phyloP scores from a whole-genome alignment of 805 yeast genomes.

The Teunomyces kruisii region DNA sequence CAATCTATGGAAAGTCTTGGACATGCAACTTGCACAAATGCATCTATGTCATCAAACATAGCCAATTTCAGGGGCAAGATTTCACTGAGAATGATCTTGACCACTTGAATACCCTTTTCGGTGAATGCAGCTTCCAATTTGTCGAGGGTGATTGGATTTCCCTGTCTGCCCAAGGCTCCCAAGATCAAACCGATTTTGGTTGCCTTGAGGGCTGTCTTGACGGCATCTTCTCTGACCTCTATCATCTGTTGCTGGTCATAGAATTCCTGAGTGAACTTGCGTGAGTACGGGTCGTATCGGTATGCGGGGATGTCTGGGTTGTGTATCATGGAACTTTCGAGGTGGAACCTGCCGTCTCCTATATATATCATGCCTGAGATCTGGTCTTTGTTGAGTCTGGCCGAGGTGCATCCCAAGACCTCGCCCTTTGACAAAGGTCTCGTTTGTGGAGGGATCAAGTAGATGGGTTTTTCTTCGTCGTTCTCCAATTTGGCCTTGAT shows the following conservation, averaged over 20 bases:
- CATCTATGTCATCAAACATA: conserved; percentile 90
- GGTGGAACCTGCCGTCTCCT: conserved; percentile 95
- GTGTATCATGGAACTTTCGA: conserved; percentile 96
- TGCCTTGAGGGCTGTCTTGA: conserved; percentile 57
- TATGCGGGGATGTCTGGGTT: conserved; percentile 91
- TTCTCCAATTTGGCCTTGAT: conserved; percentile 59
- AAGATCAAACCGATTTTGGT: conserved; percentile 77
- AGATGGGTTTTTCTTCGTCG: conserved; percentile 50
- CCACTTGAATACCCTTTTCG: conserved; percentile 61
- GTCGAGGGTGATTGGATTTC: conserved; percentile 74
- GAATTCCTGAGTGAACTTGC: conserved; percentile 85
- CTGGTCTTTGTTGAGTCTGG: conserved; percentile 63
- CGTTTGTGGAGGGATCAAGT: conserved; percentile 83
- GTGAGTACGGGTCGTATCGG: conserved; percentile 91
- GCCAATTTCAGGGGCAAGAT: conserved; percentile 91
- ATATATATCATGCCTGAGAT: conserved; percentile 82
- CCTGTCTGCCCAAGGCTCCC: conserved; percentile 96
- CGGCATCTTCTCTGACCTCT: conserved; percentile 70
- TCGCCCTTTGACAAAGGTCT: conserved; percentile 94
- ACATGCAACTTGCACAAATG: conserved; percentile 96
- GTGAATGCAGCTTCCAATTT: conserved; percentile 58
- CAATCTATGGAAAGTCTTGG: conserved; percentile 95
- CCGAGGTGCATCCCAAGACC: conserved; percentile 94
- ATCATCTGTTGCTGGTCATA: conserved; percentile 87
- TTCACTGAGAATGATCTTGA: conserved; percentile 84